Evolutionary conservation across 2,329 filamentous ascomycete species (phyloP), one percentile per base, ranked within the genome.

Genomic region (Colletotrichum sp.): DNA sequence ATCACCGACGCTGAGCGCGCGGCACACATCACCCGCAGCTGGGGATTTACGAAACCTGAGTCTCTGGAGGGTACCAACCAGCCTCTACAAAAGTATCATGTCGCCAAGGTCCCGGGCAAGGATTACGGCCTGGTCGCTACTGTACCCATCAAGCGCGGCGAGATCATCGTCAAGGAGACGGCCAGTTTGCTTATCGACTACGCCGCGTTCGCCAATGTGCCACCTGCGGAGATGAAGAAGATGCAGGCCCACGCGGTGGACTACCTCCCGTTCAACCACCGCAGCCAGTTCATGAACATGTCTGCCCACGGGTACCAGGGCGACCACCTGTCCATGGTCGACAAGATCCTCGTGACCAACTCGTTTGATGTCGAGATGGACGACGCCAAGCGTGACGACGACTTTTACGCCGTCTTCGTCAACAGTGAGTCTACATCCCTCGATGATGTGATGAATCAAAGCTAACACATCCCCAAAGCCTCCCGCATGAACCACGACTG

Each of bases 401-500:
- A 80, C 30, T 84, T 85, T 70, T 85, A 83, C 74, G 81, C 82
- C 68, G 81, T 86, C n/a, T 87, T 86, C 68, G 83, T 85, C 8
- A 82, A 84, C 71, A 84, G 82, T 83, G 34, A 67, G 83, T 76
- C 12, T 15, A 3, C 18, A n/a, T n/a, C 18, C 30, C 4, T 10
- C 13, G n/a, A 0, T 10, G 13, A 5, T 13, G 3, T n/a, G 24
- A 30, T 6, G n/a, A n/a, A 48, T 12, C 5, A 28, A 10, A 30
- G 67, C 71, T 75, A 32, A 76, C 66, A 63, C 64, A 13, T 63
- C 6, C 26, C 39, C 24, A 26, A 3, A 82, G 80, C 86, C 74
- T 85, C 86, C 26, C 81, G 85, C 32, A 80, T 87, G 77, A 88
- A 88, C 80, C 86, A 88, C 79, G 85, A 87, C 79, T 88, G 86